Percentiles rank a stretch among this genome's conserved stretches.
These are phyloP conservation scores for Leccinum subgranulosum DNA, from an alignment of 768 basidiomycete genomes.

Conservation along the genomic window DNA sequence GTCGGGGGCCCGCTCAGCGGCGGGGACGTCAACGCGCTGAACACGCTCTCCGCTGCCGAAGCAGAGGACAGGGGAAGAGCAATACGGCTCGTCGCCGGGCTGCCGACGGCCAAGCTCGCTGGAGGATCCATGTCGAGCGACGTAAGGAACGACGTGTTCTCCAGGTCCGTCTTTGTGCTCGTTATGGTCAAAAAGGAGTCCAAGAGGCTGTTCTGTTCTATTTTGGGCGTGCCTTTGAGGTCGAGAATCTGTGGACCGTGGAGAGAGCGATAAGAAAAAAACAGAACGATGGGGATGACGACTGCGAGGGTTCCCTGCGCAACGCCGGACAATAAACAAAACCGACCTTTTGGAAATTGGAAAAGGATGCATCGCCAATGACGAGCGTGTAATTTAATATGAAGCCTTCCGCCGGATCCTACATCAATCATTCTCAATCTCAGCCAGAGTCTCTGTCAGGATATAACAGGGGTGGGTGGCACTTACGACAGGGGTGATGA, in stretches of 20 bases:
- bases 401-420: constrained; percentile 93
- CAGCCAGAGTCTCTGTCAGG: not conserved
- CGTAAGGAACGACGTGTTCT: constrained; percentile 89
- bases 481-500: constrained; percentile 86
- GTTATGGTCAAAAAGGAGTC: constrained; percentile 92
- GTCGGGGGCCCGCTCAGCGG: constrained; percentile 62
- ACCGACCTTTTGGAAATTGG: constrained; percentile 96
- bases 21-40: constrained; percentile 57
- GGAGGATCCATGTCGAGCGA: constrained; percentile 95
- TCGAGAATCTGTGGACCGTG: constrained; percentile 70
- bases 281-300: not conserved
- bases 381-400: constrained; percentile 94
- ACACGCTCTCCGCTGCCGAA: constrained; percentile 48
- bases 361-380: constrained; percentile 92
- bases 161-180: constrained; percentile 85
- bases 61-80: constrained; percentile 44
- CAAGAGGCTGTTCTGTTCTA: constrained; percentile 83
- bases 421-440: not conserved
- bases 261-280: not conserved
- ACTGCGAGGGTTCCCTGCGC: not conserved
- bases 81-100: constrained; percentile 63
- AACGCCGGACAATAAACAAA: not conserved
- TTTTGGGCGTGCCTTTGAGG: constrained; percentile 86
- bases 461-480: not conserved
- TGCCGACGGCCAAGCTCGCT: constrained; percentile 51